Base-by-base conservation (phyloP, 345 rosid species). In the Syzygium grande region DNA sequence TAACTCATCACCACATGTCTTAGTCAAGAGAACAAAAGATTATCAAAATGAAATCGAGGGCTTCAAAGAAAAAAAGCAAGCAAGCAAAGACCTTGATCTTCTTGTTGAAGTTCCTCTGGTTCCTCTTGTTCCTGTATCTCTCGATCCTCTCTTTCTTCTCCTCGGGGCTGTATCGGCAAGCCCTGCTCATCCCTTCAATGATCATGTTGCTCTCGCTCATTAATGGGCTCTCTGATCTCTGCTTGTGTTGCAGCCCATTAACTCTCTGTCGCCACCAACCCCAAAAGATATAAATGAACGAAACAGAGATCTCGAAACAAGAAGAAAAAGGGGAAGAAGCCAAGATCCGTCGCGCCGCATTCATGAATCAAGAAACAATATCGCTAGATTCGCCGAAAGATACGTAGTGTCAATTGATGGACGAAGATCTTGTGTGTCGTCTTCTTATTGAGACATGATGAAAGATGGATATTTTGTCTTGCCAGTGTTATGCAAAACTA, bases 61-160 rank as follows among this genome's bases (percentile, higher is more conserved):
- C 27, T 56, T 29, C 5, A 11, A 14, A 10, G 25, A 59, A 51
- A 51, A 51, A 51, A 22, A 51, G 56, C 49, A 12, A 51, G 46
- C 46, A 43, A 43, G 46, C 46, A 43, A 54, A 41, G 79, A 96
- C 99, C 99, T 98, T 96, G 88, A 98, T 98, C 86, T 96, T 98
- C 94, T 96, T 98, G 95, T 92, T 96, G 98, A 98, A 98, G 87
- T 98, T 96, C 89, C 99, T 92, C 84, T 92, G 95, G 80, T 90
- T 93, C 91, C 96, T 95, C 92, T 98, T 98, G 94, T 88, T 94
- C 90, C 93, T 93, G 87, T 98, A 98, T 89, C 98, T 94, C 86
- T 96, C 95, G 90, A 98, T 98, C 84, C 93, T 93, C 86, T 98
- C 95, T 88, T 95, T 95, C 93, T 96, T 98, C 94, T 98, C 98